A percentile compares a stretch with the other conserved stretches of the same genome.
phyloP scores from a whole-genome alignment of 176 grass and related monocot species.

The Avena eriantha region DNA sequence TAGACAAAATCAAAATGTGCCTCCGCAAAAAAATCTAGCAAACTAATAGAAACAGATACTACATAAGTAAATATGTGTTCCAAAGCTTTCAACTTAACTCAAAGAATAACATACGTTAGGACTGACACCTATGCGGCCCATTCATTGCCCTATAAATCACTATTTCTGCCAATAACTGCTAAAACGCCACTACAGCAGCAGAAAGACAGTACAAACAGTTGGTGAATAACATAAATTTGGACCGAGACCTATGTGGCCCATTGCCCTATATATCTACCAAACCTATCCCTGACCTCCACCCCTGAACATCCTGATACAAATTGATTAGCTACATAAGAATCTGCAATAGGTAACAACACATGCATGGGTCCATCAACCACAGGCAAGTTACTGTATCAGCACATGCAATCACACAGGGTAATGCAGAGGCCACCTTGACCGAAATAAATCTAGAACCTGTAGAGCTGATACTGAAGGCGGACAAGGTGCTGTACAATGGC shows the following conservation, averaged over 20 bases:
- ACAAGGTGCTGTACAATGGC: conserved; percentile 3
- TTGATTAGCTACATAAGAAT: conserved; percentile 10
- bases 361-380: neutral
- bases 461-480: neutral
- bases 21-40: neutral
- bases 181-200: conserved; percentile 10
- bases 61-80: neutral
- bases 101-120: neutral
- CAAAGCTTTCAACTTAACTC: neutral
- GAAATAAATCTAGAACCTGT: neutral
- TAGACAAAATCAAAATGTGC: neutral
- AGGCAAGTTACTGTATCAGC: neutral
- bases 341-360: neutral
- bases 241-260: neutral
- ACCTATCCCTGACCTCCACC: conserved; percentile 25
- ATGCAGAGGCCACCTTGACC: neutral
- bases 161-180: neutral
- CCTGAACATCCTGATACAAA: neutral
- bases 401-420: neutral
- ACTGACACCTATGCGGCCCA: neutral
- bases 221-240: neutral
- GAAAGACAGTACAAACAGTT: neutral
- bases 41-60: neutral
- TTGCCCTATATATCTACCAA: neutral
- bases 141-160: neutral